Percentiles rank a stretch among this genome's conserved stretches.
These are phyloP conservation scores for Gaeumannomyces tritici DNA, from an alignment of 2,329 filamentous ascomycete genomes.

Conservation along the genomic window DNA sequence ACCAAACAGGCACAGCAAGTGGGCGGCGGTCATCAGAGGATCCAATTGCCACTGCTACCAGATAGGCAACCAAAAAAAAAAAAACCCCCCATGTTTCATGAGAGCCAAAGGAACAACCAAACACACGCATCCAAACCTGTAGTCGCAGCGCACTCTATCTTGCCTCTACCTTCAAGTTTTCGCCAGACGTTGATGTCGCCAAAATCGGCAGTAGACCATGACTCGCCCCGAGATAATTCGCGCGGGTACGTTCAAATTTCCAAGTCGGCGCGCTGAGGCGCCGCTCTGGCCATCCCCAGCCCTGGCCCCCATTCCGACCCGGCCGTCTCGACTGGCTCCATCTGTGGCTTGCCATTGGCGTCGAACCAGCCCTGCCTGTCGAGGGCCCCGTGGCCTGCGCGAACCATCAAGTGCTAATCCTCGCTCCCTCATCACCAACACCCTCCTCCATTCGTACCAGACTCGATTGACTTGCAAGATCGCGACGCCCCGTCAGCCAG, in stretches of 20 bases:
- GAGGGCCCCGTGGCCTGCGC: not conserved
- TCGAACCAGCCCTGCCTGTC: not conserved
- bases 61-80: not conserved
- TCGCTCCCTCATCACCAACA: slow-evolving; percentile 8
- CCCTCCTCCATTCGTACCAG: slow-evolving; percentile 33
- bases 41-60: not conserved
- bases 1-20: not conserved
- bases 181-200: not conserved
- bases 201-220: slow-evolving; percentile 30
- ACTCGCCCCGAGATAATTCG: slow-evolving; percentile 51
- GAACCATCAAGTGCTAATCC: not conserved
- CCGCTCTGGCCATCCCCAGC: not conserved
- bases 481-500: slow-evolving; percentile 73
- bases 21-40: not conserved
- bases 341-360: slow-evolving; percentile 7
- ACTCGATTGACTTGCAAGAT: slow-evolving; percentile 92
- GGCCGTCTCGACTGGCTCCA: slow-evolving; percentile 9
- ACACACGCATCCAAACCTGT: not conserved
- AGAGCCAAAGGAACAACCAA: not conserved
- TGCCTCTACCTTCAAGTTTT: not conserved
- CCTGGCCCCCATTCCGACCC: slow-evolving; percentile 1
- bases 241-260: slow-evolving; percentile 37
- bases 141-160: not conserved
- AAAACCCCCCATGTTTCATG: not conserved
- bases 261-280: not conserved